Evolutionary conservation across 257 asterid genomes (phyloP).

Genomic region (Rehmannia glutinosa): DNA sequence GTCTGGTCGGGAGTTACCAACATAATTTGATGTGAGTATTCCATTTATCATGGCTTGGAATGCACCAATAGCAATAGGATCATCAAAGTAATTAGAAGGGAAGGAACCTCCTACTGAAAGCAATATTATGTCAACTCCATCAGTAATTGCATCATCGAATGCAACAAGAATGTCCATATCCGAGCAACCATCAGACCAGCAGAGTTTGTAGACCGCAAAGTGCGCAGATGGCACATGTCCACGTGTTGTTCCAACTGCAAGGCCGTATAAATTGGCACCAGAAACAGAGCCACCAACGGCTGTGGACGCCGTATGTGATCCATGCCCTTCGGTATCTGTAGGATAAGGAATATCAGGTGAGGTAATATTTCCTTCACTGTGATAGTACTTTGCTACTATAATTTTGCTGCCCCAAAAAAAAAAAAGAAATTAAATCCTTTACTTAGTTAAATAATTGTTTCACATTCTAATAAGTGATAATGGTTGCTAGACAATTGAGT

Average conservation of each 20-base stretch:
- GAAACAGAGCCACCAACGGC: conserved; percentile 39
- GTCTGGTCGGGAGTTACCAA: no score
- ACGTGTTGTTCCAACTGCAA: no score
- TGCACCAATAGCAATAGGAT: no score
- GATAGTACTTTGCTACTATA: conserved; percentile 31
- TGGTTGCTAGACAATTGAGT: no score
- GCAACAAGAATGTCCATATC: conserved; percentile 23
- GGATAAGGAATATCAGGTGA: conserved; percentile 19
- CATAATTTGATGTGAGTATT: no score
- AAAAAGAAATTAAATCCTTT: no score
- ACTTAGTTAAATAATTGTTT: no score
- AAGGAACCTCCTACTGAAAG: conserved; percentile 20
- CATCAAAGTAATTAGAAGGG: conserved; percentile 22
- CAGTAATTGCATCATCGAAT: conserved; percentile 39
- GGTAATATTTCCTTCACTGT: not conserved
- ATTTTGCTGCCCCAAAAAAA: conserved; percentile 36
- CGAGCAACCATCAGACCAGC: conserved; percentile 24
- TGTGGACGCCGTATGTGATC: conserved; percentile 43
- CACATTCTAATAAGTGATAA: no score
- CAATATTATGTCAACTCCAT: conserved; percentile 32
- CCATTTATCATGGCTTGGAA: no score
- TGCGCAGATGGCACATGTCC: conserved; percentile 43
- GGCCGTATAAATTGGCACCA: no score
- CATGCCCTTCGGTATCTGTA: conserved; percentile 39
- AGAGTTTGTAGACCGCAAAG: conserved; percentile 33